Evolutionary conservation across 2,329 filamentous ascomycete genomes (phyloP), one percentile per base, ranked within the genome.

Genomic region (Fusarium sterilihyphosum): DNA sequence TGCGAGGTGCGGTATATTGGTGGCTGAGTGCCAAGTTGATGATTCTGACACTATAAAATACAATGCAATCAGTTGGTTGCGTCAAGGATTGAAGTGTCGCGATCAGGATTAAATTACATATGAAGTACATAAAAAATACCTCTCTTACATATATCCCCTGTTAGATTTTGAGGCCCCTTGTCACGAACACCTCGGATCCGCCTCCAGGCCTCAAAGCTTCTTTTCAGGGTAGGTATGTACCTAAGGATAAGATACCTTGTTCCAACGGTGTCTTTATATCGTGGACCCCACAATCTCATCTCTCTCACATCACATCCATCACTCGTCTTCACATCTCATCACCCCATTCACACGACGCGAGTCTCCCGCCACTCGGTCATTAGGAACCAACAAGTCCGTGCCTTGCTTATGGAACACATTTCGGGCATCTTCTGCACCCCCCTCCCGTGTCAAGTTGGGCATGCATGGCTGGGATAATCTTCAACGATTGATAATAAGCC

Each of bases 181-280:
- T 70, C 64, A 73, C 60, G 74, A 78, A 77, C 72, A 57, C 73
- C 74, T 73, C 75, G 75, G 75, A 77, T 75, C 72, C 74, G 69
- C 73, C 49, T 70, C 71, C 69, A 67, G 73, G 67, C 66, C 67
- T 70, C 66, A 70, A 70, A 70, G 37, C 59, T 46, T 53, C 43
- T 26, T 41, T 63, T 62, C 62, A 61, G 56, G 71, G 71, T 60
- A 43, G 2, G 5, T 35, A 33, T 14, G 33, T 33, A 33, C 26
- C 26, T 7, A 29, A 57, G n/a, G 40, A 22, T 38, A 67, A 29
- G 40, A 22, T n/a, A 67, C 71, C 66, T 65, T 52, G 59, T 53
- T 46, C 44, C 29, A 24, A 61, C 44, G 29, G 40, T 61, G 62
- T 49, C 62, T 62, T 54, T 59, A 38, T 53, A 61, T 52, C 65